Conservation (phyloP, 495 filamentous ascomycete genomes). For the Trichoderma gamsii region DNA sequence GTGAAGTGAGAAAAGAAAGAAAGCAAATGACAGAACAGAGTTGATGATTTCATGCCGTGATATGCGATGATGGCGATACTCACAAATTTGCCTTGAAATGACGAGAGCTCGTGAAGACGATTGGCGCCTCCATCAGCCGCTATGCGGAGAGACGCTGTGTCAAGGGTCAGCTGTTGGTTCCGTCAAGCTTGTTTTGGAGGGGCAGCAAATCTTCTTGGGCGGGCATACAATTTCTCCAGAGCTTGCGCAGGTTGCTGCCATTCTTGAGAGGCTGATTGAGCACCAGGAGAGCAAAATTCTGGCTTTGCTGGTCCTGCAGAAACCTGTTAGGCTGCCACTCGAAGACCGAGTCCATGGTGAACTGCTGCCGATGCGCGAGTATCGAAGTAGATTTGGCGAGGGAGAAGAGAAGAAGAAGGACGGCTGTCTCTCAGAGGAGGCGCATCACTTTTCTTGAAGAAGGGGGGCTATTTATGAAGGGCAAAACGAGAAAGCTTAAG, state of each 20-base stretch:
- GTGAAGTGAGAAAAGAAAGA: background rate
- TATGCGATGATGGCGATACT: background rate
- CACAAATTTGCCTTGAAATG: slow-evolving; percentile 16
- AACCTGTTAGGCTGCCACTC: slow-evolving; percentile 51
- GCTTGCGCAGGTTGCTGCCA: slow-evolving; percentile 38
- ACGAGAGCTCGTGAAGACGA: slow-evolving; percentile 53
- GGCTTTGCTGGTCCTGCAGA: slow-evolving; percentile 18
- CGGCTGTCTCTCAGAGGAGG: background rate
- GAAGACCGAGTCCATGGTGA: slow-evolving; percentile 25
- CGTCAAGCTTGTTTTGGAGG: background rate
- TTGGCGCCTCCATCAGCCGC: slow-evolving; percentile 94
- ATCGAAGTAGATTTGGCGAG: background rate
- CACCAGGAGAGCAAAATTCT: slow-evolving; percentile 54
- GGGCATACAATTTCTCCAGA: slow-evolving; percentile 54
- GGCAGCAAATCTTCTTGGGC: background rate
- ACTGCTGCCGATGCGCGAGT: background rate
- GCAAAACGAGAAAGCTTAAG: background rate
- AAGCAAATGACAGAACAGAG: background rate
- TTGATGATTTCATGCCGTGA: background rate
- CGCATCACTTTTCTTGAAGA: background rate
- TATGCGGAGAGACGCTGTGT: slow-evolving; percentile 51
- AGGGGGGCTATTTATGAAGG: background rate
- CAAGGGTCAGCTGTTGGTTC: slow-evolving; percentile 17
- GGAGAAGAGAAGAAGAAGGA: background rate
- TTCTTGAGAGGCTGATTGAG: slow-evolving; percentile 66